These are phyloP conservation scores for Abortiporus biennis DNA, from an alignment of 1,284 basidiomycete genomes.

Conservation along the genomic window DNA sequence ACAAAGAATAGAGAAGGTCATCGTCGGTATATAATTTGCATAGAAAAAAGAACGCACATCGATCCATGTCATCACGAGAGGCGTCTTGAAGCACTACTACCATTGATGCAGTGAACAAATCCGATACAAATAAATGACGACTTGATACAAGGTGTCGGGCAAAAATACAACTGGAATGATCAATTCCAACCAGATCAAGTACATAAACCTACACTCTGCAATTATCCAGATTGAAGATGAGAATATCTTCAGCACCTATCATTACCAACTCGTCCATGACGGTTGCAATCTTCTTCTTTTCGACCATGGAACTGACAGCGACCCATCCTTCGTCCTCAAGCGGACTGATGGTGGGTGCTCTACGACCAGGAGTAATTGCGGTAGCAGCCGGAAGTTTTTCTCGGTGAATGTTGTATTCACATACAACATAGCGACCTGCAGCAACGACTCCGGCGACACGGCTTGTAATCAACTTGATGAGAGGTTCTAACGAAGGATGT, in stretches of 20 bases:
- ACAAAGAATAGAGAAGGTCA: too few relatives aligned
- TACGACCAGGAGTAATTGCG: constrained; percentile 80
- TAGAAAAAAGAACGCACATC: too few relatives aligned
- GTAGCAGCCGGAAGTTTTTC: constrained; percentile 59
- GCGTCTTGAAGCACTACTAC: too few relatives aligned
- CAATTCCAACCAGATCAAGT: too few relatives aligned
- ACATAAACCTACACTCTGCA: too few relatives aligned
- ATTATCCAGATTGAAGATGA: constrained; percentile 89
- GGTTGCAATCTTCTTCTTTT: constrained; percentile 75
- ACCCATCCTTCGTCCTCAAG: constrained; percentile 86
- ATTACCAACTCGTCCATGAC: constrained; percentile 89
- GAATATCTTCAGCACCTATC: constrained; percentile 85
- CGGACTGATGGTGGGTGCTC: constrained; percentile 87
- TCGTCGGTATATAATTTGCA: too few relatives aligned
- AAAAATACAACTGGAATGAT: too few relatives aligned
- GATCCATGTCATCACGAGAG: too few relatives aligned
- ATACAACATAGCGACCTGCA: constrained; percentile 82
- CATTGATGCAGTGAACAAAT: too few relatives aligned
- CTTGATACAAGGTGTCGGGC: too few relatives aligned
- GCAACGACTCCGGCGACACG: constrained; percentile 94
- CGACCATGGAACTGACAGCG: constrained; percentile 90
- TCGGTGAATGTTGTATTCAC: constrained; percentile 87
- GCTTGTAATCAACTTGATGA: constrained; percentile 80
- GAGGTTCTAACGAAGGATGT: constrained; percentile 58
- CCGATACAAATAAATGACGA: too few relatives aligned